These are phyloP conservation scores for Discostella stelligeroides DNA, from an alignment of 108 stramenopile species.

Conservation along the genomic window DNA sequence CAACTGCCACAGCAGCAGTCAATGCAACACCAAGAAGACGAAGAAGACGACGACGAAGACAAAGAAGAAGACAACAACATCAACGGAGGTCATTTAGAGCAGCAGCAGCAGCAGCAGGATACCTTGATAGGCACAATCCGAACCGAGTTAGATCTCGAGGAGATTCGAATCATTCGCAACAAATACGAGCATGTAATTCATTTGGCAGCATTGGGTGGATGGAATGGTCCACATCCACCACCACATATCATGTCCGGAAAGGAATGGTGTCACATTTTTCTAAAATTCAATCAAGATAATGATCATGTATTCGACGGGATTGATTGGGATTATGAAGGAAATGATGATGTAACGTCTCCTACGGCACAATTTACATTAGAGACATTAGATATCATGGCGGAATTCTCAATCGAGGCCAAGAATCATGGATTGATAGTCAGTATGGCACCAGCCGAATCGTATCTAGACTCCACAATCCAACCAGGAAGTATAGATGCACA, in stretches of 20 bases:
- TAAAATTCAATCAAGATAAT: constrained; percentile 31
- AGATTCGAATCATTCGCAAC: constrained; percentile 35
- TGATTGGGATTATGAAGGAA: constrained; percentile 90
- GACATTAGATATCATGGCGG: constrained; percentile 65
- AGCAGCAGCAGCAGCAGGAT: too few species aligned
- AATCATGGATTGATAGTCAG: constrained; percentile 65
- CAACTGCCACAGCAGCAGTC: too few species aligned
- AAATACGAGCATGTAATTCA: constrained; percentile 57
- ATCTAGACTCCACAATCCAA: constrained; percentile 62
- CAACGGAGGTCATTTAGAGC: neutral
- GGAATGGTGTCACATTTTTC: constrained; percentile 55
- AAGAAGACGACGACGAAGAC: neutral
- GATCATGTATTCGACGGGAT: constrained; percentile 74
- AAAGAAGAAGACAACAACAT: neutral
- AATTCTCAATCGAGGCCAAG: constrained; percentile 48
- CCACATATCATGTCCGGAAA: constrained; percentile 25
- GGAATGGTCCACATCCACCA: constrained; percentile 80
- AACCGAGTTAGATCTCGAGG: constrained; percentile 48
- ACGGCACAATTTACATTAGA: constrained; percentile 55
- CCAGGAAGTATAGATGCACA: constrained; percentile 18
- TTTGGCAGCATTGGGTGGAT: constrained; percentile 75
- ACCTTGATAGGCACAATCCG: constrained; percentile 27
- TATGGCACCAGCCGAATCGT: constrained; percentile 88
- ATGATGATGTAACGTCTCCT: constrained; percentile 59
- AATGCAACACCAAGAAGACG: too few species aligned